Evolutionary conservation across 2,329 filamentous ascomycete species (phyloP).

Genomic region (Coniella vitis): DNA sequence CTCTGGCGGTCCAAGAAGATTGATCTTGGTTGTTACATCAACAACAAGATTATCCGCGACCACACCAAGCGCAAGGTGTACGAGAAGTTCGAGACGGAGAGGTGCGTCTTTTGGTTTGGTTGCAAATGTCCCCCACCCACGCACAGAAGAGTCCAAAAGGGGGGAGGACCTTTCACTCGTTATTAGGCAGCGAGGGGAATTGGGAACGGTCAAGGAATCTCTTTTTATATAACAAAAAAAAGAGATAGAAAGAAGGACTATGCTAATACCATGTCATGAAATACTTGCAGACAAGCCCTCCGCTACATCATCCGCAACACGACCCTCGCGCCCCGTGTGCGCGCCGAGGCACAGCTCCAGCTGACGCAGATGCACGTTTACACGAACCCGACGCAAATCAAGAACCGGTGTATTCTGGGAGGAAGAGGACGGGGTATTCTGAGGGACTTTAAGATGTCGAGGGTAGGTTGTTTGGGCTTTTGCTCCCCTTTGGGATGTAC

Average conservation of each 20-base stretch:
- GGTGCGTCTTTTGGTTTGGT: conserved; percentile 46
- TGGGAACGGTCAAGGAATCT: too few relatives aligned
- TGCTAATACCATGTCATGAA: too few relatives aligned
- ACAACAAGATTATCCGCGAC: conserved; percentile 81
- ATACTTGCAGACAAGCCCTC: conserved; percentile 87
- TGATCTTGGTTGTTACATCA: conserved; percentile 81
- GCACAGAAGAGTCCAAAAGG: too few relatives aligned
- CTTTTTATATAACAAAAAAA: too few relatives aligned
- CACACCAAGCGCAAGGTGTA: conserved; percentile 96
- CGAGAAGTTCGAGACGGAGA: conserved; percentile 77
- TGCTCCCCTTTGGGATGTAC: background rate
- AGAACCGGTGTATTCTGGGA: conserved; percentile 85
- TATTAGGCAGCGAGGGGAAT: too few relatives aligned
- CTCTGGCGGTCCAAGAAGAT: conserved; percentile 88
- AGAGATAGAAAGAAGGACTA: too few relatives aligned
- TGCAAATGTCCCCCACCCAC: too few relatives aligned
- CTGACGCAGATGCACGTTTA: conserved; percentile 94
- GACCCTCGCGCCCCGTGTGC: conserved; percentile 69
- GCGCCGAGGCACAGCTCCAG: conserved; percentile 89
- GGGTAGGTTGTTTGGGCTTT: conserved; percentile 58
- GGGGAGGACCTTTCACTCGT: too few relatives aligned
- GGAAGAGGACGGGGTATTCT: conserved; percentile 89
- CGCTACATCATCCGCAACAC: conserved; percentile 94
- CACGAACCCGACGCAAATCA: conserved; percentile 86
- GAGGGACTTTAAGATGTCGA: conserved; percentile 82